Evolutionary conservation across 2,329 filamentous ascomycete species (phyloP).

Genomic region (Neoscytalidium dimidiatum): DNA sequence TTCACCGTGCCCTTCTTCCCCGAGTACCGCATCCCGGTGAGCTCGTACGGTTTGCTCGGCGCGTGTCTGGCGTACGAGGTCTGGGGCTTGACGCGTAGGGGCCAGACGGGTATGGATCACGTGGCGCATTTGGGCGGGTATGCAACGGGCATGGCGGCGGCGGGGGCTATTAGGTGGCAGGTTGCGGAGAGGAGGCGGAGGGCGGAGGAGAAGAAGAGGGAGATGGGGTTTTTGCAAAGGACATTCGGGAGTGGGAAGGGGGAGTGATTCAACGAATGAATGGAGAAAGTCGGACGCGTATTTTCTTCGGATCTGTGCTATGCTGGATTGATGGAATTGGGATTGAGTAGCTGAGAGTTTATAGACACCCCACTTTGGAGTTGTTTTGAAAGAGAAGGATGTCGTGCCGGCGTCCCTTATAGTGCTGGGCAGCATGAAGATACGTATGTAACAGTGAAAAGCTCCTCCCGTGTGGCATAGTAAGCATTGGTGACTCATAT

Average conservation of each 20-base stretch:
- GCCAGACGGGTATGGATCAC: constrained; percentile 31
- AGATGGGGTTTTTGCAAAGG: constrained; percentile 12
- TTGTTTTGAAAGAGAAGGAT: no score
- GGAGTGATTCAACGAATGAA: not conserved
- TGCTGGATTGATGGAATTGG: no score
- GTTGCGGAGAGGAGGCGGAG: constrained; percentile 21
- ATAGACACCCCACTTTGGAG: no score
- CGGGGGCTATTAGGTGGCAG: constrained; percentile 30
- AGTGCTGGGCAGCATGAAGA: no score
- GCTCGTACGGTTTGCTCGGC: constrained; percentile 32
- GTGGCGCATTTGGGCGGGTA: constrained; percentile 40
- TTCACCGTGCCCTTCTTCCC: constrained; percentile 32
- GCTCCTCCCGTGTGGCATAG: no score
- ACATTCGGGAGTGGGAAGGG: not conserved
- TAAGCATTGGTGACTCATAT: no score
- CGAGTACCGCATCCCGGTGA: constrained; percentile 26
- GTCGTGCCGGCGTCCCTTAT: no score
- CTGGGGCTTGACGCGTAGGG: constrained; percentile 22
- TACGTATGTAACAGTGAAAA: no score
- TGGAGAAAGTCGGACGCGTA: no score
- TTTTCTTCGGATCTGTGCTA: no score
- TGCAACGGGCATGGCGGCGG: constrained; percentile 28
- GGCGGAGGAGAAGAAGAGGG: constrained; percentile 19
- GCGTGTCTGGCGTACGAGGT: constrained; percentile 33
- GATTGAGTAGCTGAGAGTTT: no score